Evolutionary conservation across 805 yeast genomes (phyloP).

Genomic region (Isabelozyma gotoi): DNA sequence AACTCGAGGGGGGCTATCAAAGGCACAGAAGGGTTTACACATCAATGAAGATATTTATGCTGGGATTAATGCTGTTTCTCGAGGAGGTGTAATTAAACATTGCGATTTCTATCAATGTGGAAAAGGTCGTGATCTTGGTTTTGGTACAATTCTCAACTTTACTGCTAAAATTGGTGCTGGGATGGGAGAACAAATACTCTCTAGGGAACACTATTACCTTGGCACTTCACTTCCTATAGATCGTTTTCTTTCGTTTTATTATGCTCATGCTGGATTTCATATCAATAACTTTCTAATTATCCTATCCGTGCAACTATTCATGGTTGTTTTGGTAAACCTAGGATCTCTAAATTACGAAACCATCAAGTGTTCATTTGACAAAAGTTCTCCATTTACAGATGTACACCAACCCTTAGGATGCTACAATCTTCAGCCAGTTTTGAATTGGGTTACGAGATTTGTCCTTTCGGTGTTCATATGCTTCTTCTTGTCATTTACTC

Average conservation of each 20-base stretch:
- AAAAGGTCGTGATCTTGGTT: slow-evolving; percentile 93
- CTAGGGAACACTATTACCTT: slow-evolving; percentile 86
- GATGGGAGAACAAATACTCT: slow-evolving; percentile 94
- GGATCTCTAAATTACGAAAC: slow-evolving; percentile 78
- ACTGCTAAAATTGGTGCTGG: slow-evolving; percentile 97
- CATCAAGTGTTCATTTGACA: slow-evolving; percentile 64
- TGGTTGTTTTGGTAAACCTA: slow-evolving; percentile 73
- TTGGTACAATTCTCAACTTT: slow-evolving; percentile 87
- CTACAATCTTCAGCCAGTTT: slow-evolving; percentile 79
- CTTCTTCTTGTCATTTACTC: slow-evolving; percentile 87
- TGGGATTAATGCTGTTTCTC: slow-evolving; percentile 83
- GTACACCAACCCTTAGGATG: slow-evolving; percentile 79
- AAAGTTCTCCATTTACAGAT: slow-evolving; percentile 70
- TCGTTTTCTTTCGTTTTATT: slow-evolving; percentile 86
- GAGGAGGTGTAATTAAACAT: slow-evolving; percentile 94
- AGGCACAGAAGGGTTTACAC: slow-evolving; percentile 92
- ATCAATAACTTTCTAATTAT: slow-evolving; percentile 86
- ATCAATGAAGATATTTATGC: slow-evolving; percentile 95
- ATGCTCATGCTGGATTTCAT: slow-evolving; percentile 97
- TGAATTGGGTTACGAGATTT: slow-evolving; percentile 87
- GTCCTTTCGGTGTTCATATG: slow-evolving; percentile 89
- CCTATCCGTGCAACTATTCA: slow-evolving; percentile 82
- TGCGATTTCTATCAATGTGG: slow-evolving; percentile 97
- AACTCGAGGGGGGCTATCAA: slow-evolving; percentile 93
- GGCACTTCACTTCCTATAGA: slow-evolving; percentile 91